Evolutionary conservation across 371 early-diverging fungal genomes (phyloP), one percentile per base, ranked within the genome.

Genomic region (Mucor indicus): DNA sequence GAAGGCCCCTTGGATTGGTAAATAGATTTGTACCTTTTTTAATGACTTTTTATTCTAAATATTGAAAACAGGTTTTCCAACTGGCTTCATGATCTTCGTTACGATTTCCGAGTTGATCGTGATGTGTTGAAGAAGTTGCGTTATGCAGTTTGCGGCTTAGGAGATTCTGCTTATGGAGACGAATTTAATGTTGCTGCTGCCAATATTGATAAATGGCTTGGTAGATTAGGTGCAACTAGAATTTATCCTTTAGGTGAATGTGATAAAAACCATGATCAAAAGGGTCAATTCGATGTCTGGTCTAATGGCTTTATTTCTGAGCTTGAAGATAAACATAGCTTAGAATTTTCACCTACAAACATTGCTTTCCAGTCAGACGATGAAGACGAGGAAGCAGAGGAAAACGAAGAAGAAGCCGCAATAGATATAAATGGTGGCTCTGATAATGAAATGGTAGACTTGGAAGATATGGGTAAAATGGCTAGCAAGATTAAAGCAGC

Each of bases 111-210:
- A 40, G 85, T 88, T 3, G 80, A 79, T 48, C 76, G 79, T 42
- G 67, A 67, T 10, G 71, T 72, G 9, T 60, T 91, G 32, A 62
- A 64, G 45, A 72, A 80, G 32, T 55, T 87, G 25, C 73, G 79
- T 6, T 89, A 76, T 68, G 77, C 86, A 1, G 82, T 91, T 12
- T 89, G 87, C 69, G 89, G 89, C 38, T 60, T 89, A 30, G 88
- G 89, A 12, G 86, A 87, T 56, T 83, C 85, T 0, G 88, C 78
- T 5, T 91, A 88, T 58, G 73, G 75, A 1, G 80, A 84, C 7
- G 75, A 86, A 45, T 85, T 81, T 55, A 84, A 81, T 45, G 67
- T 69, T 9, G 80, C 82, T 35, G 72, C 81, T 10, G 68, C 70
- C 48, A 68, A 75, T 7, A 75, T 85, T n/a, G 84, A 87, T 55